Conservation (phyloP, 306 rosid genomes). For the Aeschynomene evenia region DNA sequence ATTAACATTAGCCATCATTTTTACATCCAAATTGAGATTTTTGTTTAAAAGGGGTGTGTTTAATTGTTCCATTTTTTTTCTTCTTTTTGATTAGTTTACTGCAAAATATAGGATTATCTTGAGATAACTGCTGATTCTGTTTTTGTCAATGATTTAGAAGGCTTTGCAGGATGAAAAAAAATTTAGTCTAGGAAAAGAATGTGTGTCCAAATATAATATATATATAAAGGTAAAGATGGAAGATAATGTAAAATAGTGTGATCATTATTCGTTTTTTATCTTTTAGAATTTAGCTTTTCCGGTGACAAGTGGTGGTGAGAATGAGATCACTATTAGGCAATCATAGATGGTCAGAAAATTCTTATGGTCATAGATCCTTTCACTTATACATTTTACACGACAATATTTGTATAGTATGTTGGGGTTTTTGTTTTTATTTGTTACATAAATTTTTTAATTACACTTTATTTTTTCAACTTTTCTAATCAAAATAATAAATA, state of each 20-base stretch:
- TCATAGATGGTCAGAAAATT: background rate
- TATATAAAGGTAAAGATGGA: background rate
- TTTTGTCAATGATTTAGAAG: background rate
- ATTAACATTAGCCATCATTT: conserved; percentile 18
- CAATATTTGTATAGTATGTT: too few relatives aligned
- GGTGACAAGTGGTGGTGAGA: background rate
- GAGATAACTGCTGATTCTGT: background rate
- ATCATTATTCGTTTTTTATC: background rate
- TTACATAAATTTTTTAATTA: too few relatives aligned
- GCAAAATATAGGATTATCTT: background rate
- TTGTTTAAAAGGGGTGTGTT: conserved; percentile 1
- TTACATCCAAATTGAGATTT: conserved; percentile 11
- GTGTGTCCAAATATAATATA: background rate
- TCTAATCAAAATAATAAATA: too few relatives aligned
- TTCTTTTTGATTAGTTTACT: background rate
- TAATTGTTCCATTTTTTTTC: background rate
- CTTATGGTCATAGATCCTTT: too few relatives aligned
- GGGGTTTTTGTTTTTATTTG: too few relatives aligned
- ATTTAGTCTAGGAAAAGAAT: background rate
- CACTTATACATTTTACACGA: too few relatives aligned
- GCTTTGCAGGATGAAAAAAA: background rate
- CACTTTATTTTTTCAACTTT: too few relatives aligned
- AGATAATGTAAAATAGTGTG: background rate
- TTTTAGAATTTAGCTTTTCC: background rate
- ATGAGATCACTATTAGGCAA: background rate